These are phyloP conservation scores for Syncephalastrum monosporum DNA, from an alignment of 371 early-diverging fungal species.

Conservation along the genomic window DNA sequence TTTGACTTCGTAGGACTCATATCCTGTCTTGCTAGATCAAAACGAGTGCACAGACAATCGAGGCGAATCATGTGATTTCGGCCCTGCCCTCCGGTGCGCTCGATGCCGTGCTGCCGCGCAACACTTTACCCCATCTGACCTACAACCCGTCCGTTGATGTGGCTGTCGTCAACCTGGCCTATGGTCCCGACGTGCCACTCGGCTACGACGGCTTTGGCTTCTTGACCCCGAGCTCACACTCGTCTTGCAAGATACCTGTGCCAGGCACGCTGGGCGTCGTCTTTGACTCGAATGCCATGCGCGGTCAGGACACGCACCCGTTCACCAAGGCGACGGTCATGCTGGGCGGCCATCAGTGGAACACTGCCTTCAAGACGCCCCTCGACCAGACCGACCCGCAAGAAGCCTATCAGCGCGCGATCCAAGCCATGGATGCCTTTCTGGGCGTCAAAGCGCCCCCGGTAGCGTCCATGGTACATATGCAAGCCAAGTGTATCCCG, in stretches of 20 bases:
- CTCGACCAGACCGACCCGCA: slow-evolving; percentile 31
- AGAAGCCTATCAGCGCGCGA: slow-evolving; percentile 21
- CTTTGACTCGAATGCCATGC: slow-evolving; percentile 85
- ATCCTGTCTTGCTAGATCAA: slow-evolving; percentile 18
- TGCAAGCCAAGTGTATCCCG: slow-evolving; percentile 87
- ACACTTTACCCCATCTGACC: slow-evolving; percentile 35
- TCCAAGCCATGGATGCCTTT: slow-evolving; percentile 47
- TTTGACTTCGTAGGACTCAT: neutral
- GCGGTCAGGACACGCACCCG: slow-evolving; percentile 56
- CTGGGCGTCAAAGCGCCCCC: slow-evolving; percentile 61
- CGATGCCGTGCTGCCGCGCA: slow-evolving; percentile 27
- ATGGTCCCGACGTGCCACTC: slow-evolving; percentile 37
- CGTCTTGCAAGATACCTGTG: slow-evolving; percentile 31
- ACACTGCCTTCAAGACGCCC: slow-evolving; percentile 35
- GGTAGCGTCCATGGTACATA: slow-evolving; percentile 43
- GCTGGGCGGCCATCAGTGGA: slow-evolving; percentile 87
- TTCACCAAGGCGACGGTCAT: slow-evolving; percentile 81
- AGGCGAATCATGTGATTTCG: slow-evolving; percentile 64
- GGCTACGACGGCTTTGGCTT: slow-evolving; percentile 87
- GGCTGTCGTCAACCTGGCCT: slow-evolving; percentile 87
- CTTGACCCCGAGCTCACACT: slow-evolving; percentile 72
- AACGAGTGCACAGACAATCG: slow-evolving; percentile 24
- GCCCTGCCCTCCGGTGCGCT: slow-evolving; percentile 62
- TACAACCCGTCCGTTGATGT: slow-evolving; percentile 76
- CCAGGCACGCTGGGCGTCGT: slow-evolving; percentile 81